Conservation (phyloP, 345 rosid genomes). For the Cardamine chenopodiifolia region DNA sequence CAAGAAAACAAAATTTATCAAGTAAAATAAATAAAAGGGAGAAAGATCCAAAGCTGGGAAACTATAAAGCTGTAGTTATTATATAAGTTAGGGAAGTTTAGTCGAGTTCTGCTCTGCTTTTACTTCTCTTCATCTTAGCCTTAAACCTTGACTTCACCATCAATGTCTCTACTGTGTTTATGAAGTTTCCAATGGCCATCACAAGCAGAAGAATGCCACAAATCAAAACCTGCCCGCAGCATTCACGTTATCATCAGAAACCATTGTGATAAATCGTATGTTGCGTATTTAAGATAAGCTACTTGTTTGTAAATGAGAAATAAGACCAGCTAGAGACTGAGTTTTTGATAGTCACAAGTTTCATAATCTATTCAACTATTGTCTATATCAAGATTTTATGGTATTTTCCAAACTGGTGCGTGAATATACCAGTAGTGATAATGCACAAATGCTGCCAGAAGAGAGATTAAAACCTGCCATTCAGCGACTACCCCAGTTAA, state of each 20-base stretch:
- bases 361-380: neutral
- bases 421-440: neutral
- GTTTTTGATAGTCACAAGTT: conserved; percentile 2
- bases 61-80: conserved; percentile 31
- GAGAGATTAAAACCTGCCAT: conserved; percentile 73
- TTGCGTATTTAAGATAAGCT: neutral
- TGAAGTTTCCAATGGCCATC: conserved; percentile 94
- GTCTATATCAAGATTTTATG: neutral
- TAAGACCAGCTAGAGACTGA: neutral
- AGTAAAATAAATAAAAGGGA: conserved; percentile 25
- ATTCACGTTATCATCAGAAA: conserved; percentile 10
- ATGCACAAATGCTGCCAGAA: conserved; percentile 19
- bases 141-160: conserved; percentile 87
- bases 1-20: conserved; percentile 32
- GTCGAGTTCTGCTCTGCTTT: conserved; percentile 73
- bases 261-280: neutral
- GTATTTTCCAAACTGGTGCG: neutral
- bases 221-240: conserved; percentile 64
- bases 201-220: conserved; percentile 84
- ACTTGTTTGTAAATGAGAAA: conserved; percentile 8
- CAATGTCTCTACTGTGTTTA: conserved; percentile 79
- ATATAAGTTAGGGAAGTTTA: conserved; percentile 36
- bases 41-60: conserved; percentile 23
- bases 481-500: conserved; percentile 73
- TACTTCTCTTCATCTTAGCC: conserved; percentile 91